phyloP scores from a whole-genome alignment of 345 rosid species.

The Eucalyptus polybractea region DNA sequence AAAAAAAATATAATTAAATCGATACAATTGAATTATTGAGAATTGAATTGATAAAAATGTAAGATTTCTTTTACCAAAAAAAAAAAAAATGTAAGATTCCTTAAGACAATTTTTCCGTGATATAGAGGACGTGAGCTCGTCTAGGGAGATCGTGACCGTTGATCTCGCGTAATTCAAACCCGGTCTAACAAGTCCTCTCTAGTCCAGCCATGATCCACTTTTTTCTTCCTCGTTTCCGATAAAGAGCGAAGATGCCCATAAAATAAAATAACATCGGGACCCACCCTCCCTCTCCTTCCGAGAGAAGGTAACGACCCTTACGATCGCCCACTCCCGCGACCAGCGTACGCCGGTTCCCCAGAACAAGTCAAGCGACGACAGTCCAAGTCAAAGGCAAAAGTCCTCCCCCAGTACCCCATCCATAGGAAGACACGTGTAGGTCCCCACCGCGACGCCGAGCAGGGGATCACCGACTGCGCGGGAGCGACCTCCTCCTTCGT shows the following conservation, averaged over 20 bases:
- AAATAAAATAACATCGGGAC: background rate
- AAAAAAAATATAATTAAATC: no score
- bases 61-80: no score
- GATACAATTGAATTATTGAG: no score
- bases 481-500: background rate
- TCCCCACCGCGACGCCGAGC: background rate
- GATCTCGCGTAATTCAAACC: no score
- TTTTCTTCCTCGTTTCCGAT: background rate
- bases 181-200: background rate
- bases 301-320: background rate
- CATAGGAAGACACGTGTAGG: background rate
- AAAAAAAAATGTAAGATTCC: no score
- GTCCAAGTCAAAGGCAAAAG: background rate
- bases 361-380: background rate
- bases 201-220: background rate
- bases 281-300: background rate
- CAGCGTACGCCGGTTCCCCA: background rate
- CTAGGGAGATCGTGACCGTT: background rate
- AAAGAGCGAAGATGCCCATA: background rate
- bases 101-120: no score
- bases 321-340: background rate
- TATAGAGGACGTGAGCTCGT: background rate
- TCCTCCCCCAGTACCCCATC: background rate
- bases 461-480: background rate
- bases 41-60: background rate